Evolutionary conservation across 2,329 filamentous ascomycete genomes (phyloP).

Genomic region (Hirsutella minnesotensis): DNA sequence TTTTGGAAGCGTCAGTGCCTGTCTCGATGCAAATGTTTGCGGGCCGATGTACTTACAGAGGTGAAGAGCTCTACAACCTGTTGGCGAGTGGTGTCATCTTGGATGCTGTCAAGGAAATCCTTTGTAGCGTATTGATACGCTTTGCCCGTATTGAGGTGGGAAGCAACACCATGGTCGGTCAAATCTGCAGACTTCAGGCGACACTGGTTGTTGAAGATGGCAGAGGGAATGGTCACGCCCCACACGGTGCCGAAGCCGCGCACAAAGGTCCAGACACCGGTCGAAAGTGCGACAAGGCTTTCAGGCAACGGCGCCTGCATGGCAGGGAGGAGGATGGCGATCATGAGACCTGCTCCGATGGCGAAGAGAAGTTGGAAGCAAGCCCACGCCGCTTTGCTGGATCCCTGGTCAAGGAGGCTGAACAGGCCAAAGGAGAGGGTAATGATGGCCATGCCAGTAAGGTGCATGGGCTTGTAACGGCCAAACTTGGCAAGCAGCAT

Average conservation of each 20-base stretch:
- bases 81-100: no score
- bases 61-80: no score
- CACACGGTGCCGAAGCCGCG: conserved; percentile 34
- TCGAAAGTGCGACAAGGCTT: conserved; percentile 22
- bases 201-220: conserved; percentile 20
- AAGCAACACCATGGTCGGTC: conserved; percentile 3
- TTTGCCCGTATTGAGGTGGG: conserved; percentile 9
- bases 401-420: conserved; percentile 23
- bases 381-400: conserved; percentile 26
- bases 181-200: no score
- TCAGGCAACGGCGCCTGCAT: conserved; percentile 27
- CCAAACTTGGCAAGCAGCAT: conserved; percentile 18
- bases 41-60: no score
- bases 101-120: no score
- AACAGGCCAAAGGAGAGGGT: conserved; percentile 29
- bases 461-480: conserved; percentile 19
- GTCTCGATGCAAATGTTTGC: no score
- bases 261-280: conserved; percentile 31
- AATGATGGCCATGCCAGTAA: conserved; percentile 20
- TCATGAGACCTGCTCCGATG: conserved; percentile 27
- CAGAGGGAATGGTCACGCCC: conserved; percentile 30
- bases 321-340: conserved; percentile 29
- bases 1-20: no score
- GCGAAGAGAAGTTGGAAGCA: conserved; percentile 27
- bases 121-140: conserved; percentile 15